These are phyloP conservation scores for Hypoxylon sp. DNA, from an alignment of 2,329 filamentous ascomycete genomes.

Conservation along the genomic window DNA sequence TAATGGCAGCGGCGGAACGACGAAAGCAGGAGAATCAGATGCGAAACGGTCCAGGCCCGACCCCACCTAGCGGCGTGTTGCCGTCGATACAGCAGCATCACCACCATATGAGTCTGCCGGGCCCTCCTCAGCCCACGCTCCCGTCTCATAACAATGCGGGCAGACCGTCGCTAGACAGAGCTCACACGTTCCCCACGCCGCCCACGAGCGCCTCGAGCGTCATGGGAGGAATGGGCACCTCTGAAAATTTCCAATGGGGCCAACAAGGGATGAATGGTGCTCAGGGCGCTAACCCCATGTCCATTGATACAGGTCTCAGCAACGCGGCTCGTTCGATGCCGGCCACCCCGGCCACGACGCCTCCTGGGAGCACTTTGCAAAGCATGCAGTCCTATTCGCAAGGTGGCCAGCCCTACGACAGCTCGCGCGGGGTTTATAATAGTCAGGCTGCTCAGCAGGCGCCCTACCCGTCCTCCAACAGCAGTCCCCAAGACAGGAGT, in stretches of 20 bases:
- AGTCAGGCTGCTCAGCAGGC: slow-evolving; percentile 72
- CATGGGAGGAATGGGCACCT: slow-evolving; percentile 74
- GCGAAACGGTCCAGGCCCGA: slow-evolving; percentile 63
- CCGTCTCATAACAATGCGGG: slow-evolving; percentile 75
- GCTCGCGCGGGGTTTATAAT: slow-evolving; percentile 80
- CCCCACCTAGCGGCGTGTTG: slow-evolving; percentile 57
- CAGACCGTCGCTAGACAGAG: slow-evolving; percentile 80
- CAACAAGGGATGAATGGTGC: slow-evolving; percentile 67
- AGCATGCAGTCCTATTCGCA: slow-evolving; percentile 80
- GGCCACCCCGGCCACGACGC: slow-evolving; percentile 88
- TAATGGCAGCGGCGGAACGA: slow-evolving; percentile 84
- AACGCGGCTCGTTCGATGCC: slow-evolving; percentile 82
- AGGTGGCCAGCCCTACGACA: slow-evolving; percentile 75
- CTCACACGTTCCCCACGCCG: slow-evolving; percentile 92
- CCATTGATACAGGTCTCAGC: slow-evolving; percentile 81
- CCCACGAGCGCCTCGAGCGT: slow-evolving; percentile 92
- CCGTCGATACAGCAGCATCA: slow-evolving; percentile 75
- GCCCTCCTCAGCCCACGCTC: slow-evolving; percentile 61
- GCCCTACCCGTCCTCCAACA: slow-evolving; percentile 72
- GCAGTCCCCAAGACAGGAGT: slow-evolving; percentile 64
- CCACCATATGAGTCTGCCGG: slow-evolving; percentile 66
- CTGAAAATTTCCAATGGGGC: slow-evolving; percentile 83
- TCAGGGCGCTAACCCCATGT: slow-evolving; percentile 73
- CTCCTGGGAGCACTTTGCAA: slow-evolving; percentile 78
- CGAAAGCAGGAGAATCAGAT: slow-evolving; percentile 76